Evolutionary conservation across 176 grass and related monocot genomes (phyloP).

Genomic region (bread wheat (Triticum aestivum)): DNA sequence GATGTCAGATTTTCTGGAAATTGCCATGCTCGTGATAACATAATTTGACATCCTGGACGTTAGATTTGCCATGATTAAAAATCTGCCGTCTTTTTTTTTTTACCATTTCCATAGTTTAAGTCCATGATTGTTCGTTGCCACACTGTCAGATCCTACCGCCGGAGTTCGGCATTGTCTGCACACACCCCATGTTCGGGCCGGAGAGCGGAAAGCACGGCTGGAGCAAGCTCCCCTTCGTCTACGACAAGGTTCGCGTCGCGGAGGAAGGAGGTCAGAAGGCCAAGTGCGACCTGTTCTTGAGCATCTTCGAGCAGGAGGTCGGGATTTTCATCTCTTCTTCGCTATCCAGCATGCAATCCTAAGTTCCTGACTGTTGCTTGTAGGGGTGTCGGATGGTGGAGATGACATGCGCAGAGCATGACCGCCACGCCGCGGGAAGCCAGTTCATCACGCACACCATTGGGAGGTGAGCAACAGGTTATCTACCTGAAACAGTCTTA

Average conservation of each 20-base stretch:
- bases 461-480: constrained; percentile 44
- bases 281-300: constrained; percentile 58
- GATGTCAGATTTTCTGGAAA: too few relatives aligned
- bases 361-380: background rate
- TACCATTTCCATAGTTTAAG: background rate
- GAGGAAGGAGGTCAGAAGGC: constrained; percentile 30
- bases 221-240: constrained; percentile 52
- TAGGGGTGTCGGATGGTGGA: constrained; percentile 75
- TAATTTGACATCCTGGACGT: too few relatives aligned
- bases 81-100: too few relatives aligned
- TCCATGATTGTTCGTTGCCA: background rate
- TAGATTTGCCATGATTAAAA: too few relatives aligned
- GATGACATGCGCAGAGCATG: constrained; percentile 66
- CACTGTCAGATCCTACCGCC: constrained; percentile 51
- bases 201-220: constrained; percentile 74
- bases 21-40: too few relatives aligned
- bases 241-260: constrained; percentile 60
- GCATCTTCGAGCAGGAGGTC: constrained; percentile 61
- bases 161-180: constrained; percentile 57
- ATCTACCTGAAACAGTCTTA: background rate
- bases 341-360: too few relatives aligned
- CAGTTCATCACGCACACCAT: constrained; percentile 82
- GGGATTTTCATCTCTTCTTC: too few relatives aligned
- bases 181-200: constrained; percentile 71
- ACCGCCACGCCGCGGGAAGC: constrained; percentile 47